Base-by-base conservation (phyloP, 2,329 filamentous ascomycete species). In the Neospermospora avenae region DNA sequence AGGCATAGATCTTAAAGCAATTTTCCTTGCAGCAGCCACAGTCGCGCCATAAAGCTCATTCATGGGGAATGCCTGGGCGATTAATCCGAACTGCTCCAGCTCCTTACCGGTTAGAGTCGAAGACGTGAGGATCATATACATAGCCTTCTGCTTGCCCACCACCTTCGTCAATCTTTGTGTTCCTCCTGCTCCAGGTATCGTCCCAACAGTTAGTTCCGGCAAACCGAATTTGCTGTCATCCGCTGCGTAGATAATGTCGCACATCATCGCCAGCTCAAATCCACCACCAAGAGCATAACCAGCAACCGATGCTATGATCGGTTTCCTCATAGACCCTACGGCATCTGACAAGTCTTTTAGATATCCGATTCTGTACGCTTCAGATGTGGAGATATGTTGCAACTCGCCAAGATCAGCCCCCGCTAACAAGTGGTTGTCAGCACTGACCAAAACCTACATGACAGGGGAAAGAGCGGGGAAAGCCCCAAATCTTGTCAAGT, bases 281-380 rank as follows among this genome's bases (percentile, higher is more conserved):
- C 80, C 80, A 14, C 80, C 79, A 31, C 79, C 79, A 31, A 81
- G 74, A 63, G 80, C 80, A 69, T 78, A 75, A 52, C 80, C 80
- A 63, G 79, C 75, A 22, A 82, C 78, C 20, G 78, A 78, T 10
- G 79, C 79, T 58, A 82, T 73, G 49, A 81, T 65, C 2, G 80
- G 80, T 67, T 81, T 81, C 31, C 71, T 70, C 63, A 77, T 72
- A n/a, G 62, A 60, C 22, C 69, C 69, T 51, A 77, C 71, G 16
- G 70, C 74, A 51, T 71, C 64, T 31, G 71, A 72, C 22, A 81
- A 74, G 63, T 81, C 75, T 68, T 77, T 73, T 58, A 77, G 71
- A 63, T 71, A 76, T 37, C 59, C 59, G 16, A 60, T 62, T 42
- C 62, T 56, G 34, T 69, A 65, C 6, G 73, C 74, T 28, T 67